phyloP scores from a whole-genome alignment of 1,284 basidiomycete species.

The Cutaneotrichosporon spelunceum region DNA sequence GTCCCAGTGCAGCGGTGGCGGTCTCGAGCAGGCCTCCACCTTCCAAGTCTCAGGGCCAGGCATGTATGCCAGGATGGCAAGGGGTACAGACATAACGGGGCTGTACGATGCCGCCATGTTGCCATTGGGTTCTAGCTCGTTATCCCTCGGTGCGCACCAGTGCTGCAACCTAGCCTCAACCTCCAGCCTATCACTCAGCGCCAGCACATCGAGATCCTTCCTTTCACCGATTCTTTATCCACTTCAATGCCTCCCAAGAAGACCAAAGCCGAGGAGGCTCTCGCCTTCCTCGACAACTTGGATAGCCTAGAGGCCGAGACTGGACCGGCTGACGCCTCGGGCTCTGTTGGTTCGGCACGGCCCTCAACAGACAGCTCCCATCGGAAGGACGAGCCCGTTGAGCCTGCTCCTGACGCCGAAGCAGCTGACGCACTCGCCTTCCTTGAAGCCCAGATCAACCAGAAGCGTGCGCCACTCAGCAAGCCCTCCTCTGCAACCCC shows the following conservation, averaged over 20 bases:
- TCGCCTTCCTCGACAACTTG: constrained; percentile 83
- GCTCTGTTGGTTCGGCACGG: constrained; percentile 14
- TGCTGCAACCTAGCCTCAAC: neutral
- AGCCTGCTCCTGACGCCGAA: constrained; percentile 60
- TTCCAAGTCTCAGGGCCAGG: too few species aligned
- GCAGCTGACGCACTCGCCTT: constrained; percentile 69
- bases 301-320: constrained; percentile 61
- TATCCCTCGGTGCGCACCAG: neutral
- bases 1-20: too few species aligned
- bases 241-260: constrained; percentile 45
- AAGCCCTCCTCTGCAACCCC: constrained; percentile 24
- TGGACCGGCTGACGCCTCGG: neutral
- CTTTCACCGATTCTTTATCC: neutral
- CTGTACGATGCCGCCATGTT: neutral
- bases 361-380: constrained; percentile 25
- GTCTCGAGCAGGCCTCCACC: too few species aligned
- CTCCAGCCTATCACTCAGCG: neutral
- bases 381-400: constrained; percentile 30
- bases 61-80: too few species aligned
- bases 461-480: constrained; percentile 58
- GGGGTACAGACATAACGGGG: too few species aligned
- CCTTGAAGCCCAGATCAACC: constrained; percentile 82
- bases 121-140: neutral
- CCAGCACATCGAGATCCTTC: neutral
- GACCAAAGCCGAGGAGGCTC: constrained; percentile 82